Conservation (phyloP, 148 eudicot genomes). For the Rhododendron ovatum region DNA sequence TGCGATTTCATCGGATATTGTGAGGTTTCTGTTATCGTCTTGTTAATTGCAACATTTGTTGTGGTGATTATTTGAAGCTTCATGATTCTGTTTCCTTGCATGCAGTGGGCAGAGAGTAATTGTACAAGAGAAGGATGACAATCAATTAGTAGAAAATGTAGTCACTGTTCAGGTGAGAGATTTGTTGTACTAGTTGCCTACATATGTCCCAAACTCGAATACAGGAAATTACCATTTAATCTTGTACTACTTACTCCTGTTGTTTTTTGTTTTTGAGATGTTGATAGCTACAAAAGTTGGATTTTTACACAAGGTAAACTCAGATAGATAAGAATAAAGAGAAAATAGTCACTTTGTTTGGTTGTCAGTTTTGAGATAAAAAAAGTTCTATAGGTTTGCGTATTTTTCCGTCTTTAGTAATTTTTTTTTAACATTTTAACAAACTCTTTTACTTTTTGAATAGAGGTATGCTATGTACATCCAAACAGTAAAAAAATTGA, state of each 20-base stretch:
- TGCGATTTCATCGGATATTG: not conserved
- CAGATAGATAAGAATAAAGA: not conserved
- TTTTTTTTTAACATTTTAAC: too few species aligned
- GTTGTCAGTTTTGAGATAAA: too few species aligned
- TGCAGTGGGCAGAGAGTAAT: conserved; percentile 91
- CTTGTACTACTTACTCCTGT: not conserved
- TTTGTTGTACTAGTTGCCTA: not conserved
- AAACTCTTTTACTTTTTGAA: too few species aligned
- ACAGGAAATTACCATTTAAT: not conserved
- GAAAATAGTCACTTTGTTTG: not conserved
- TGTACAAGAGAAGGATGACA: conserved; percentile 56
- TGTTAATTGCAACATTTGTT: not conserved
- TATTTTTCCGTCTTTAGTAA: too few species aligned
- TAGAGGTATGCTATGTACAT: too few species aligned
- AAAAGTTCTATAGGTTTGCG: too few species aligned
- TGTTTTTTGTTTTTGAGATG: not conserved
- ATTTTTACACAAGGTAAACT: not conserved
- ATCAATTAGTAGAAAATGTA: conserved; percentile 47
- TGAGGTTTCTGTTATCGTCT: not conserved
- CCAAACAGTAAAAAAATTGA: too few species aligned
- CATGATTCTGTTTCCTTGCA: conserved; percentile 18
- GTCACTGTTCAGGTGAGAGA: conserved; percentile 80
- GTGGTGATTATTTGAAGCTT: not conserved
- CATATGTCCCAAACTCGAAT: not conserved
- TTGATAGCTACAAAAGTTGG: not conserved